phyloP scores from a whole-genome alignment of 2,329 filamentous ascomycete genomes.

The Colletotrichum lupini region DNA sequence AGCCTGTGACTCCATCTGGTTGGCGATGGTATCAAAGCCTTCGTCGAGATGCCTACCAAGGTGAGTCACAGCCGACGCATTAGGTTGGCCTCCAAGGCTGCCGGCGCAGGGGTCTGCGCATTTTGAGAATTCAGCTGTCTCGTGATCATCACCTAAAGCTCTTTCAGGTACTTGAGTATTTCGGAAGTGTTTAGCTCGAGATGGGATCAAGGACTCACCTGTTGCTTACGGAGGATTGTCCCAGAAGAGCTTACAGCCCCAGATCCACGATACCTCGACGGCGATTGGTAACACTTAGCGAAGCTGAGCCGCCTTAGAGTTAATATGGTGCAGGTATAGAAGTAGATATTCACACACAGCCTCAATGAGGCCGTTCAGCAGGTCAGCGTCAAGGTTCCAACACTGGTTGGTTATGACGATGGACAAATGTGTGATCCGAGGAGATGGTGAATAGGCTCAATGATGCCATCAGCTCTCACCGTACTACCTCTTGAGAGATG shows the following conservation, averaged over 20 bases:
- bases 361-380: constrained; percentile 12
- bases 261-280: background rate
- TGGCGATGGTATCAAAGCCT: background rate
- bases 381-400: background rate
- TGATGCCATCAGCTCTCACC: background rate
- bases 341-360: constrained; percentile 30
- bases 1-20: constrained; percentile 4
- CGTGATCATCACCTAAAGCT: background rate
- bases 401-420: background rate
- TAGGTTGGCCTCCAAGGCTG: constrained; percentile 14
- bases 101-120: background rate
- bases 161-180: background rate
- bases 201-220: background rate
- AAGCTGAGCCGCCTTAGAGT: constrained; percentile 1
- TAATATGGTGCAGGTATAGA: background rate
- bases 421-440: background rate
- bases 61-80: constrained; percentile 24
- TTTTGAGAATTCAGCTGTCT: background rate
- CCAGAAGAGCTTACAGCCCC: background rate
- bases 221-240: background rate
- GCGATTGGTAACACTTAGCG: background rate
- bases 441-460: background rate
- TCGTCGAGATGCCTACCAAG: background rate
- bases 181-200: background rate
- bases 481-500: background rate